Evolutionary conservation across 768 basidiomycete species (phyloP).

Genomic region (Serendipita sp.): DNA sequence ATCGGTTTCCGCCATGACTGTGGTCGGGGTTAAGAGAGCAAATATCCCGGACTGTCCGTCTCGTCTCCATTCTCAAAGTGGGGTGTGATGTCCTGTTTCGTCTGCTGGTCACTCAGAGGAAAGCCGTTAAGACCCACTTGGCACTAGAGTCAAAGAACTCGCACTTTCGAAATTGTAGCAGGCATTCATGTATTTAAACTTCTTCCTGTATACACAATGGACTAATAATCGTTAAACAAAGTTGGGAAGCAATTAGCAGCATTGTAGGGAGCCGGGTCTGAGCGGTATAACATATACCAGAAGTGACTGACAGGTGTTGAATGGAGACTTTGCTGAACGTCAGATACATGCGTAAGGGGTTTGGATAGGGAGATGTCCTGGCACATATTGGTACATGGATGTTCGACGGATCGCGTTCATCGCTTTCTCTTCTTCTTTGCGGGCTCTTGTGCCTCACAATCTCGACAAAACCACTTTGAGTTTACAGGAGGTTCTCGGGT

Average conservation of each 20-base stretch:
- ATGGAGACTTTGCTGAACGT: not conserved
- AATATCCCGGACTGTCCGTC: not conserved
- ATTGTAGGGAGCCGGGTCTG: too few species aligned
- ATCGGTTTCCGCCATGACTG: constrained; percentile 20
- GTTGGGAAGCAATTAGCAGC: too few species aligned
- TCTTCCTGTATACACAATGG: too few species aligned
- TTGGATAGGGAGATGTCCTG: not conserved
- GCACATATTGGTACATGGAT: not conserved
- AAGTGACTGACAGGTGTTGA: too few species aligned
- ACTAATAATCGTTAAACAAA: too few species aligned
- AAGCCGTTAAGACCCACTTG: too few species aligned
- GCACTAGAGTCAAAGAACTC: too few species aligned
- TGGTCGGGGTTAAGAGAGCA: not conserved
- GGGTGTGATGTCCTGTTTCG: too few species aligned
- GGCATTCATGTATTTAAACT: not conserved
- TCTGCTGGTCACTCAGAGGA: too few species aligned
- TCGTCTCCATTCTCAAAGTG: too few species aligned
- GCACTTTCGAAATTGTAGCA: not conserved
- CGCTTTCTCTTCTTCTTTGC: constrained; percentile 7
- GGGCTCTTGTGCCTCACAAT: constrained; percentile 4
- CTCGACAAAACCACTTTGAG: constrained; percentile 5
- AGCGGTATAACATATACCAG: too few species aligned
- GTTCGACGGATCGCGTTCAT: not conserved
- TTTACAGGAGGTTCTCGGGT: not conserved
- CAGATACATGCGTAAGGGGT: not conserved